Percentiles rank a stretch among this genome's conserved stretches.
Conservation (phyloP, 768 basidiomycete genomes). For the Saitozyma podzolica region DNA sequence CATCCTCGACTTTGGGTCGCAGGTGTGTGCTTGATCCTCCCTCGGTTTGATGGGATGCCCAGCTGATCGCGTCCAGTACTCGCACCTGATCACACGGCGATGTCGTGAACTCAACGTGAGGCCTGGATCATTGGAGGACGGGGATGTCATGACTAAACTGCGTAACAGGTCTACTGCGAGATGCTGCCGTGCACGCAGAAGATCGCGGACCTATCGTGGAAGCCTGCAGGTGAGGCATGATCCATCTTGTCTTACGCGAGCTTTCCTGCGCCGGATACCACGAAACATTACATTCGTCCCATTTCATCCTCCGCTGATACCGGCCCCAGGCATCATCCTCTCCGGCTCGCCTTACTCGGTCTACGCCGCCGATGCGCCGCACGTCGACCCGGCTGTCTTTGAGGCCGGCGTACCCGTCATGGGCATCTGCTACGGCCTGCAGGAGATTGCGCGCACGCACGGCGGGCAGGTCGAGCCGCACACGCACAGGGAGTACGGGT, state of each 20-base stretch:
- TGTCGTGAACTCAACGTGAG: conserved; percentile 91
- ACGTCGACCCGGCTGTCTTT: conserved; percentile 89
- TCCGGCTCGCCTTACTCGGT: conserved; percentile 99
- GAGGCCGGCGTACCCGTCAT: conserved; percentile 79
- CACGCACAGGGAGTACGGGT: conserved; percentile 92
- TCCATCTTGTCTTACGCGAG: not conserved
- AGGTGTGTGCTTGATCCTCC: conserved; percentile 58
- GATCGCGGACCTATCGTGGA: conserved; percentile 82
- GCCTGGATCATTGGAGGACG: not conserved
- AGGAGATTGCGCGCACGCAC: conserved; percentile 92
- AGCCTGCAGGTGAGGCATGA: conserved; percentile 74
- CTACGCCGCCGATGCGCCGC: conserved; percentile 87
- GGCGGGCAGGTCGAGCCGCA: conserved; percentile 81
- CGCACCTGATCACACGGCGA: conserved; percentile 94
- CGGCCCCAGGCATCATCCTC: conserved; percentile 75
- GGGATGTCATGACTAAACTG: not conserved
- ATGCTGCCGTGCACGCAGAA: conserved; percentile 94
- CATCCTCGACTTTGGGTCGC: conserved; percentile 95
- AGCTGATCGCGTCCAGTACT: conserved; percentile 63
- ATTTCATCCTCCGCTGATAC: not conserved
- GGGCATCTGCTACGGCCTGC: conserved; percentile 93
- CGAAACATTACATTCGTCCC: too few species aligned
- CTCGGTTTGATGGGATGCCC: too few species aligned
- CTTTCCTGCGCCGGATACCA: too few species aligned
- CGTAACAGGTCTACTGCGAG: conserved; percentile 74